Base-by-base conservation (phyloP, 2,329 filamentous ascomycete species). In the Colletotrichum tropicicola region DNA sequence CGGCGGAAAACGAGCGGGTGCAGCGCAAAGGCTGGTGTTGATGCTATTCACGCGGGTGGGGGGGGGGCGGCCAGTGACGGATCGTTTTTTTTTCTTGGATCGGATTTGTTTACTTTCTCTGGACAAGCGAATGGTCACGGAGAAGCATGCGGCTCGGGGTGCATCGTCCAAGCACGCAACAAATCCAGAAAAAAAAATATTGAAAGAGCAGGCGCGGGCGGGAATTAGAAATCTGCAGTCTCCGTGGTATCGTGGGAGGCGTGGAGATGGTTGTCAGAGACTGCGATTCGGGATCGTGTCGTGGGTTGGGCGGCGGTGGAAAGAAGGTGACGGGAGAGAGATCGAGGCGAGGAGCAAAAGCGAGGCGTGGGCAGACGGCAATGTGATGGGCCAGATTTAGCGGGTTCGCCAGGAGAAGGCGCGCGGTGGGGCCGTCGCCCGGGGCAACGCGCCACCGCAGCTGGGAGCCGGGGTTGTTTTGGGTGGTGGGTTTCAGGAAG, bases 41-140 rank as follows among this genome's bases (percentile, higher is more conserved):
- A 66, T 62, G 57, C 57, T 68, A 58, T 67, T 68, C 63, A 41
- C 54, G 57, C 27, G 13, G 53, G 35, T 35, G 56, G 58, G 56
- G 53, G 27, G 32, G 35, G 23, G 21, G 45, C 39, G 49, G 45
- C 15, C 15, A 32, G 39, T 25, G 28, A 23, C 44, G 25, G 39
- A 48, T n/a, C 35, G 35, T 62, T 54, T 64, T 47, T 52, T 59
- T 23, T 21, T 47, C 10, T 48, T 25, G 15, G n/a, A n/a, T n/a
- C n/a, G 6, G 55, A 54, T 55, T 49, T 61, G 61, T 65, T 61
- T 55, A 61, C 57, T 52, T 53, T 63, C 23, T 51, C 37, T 32
- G 28, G 48, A 28, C 17, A 3, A 49, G 56, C 47, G 58, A 52
- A 39, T 47, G 58, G 45, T 66, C 63, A 66, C 63, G 57, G 62